A percentile compares a stretch with the other conserved stretches of the same genome.
phyloP scores from a whole-genome alignment of 2,329 filamentous ascomycete genomes.

The Alternaria dauci region DNA sequence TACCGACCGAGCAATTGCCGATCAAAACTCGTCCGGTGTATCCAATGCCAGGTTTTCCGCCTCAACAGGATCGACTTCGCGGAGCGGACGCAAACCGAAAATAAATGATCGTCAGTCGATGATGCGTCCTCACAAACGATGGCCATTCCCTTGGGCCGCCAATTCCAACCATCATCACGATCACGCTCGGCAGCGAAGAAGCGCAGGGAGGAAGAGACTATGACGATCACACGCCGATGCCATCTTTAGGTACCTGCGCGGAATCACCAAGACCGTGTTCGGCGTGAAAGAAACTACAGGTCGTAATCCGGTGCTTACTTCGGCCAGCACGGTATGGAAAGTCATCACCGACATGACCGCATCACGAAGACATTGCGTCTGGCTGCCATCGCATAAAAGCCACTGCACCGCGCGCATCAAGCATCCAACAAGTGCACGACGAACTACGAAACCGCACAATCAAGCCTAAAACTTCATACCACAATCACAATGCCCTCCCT shows the following conservation, averaged over 20 bases:
- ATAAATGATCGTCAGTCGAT: background rate
- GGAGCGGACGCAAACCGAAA: background rate
- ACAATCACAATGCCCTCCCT: background rate
- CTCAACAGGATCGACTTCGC: background rate
- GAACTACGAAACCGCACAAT: background rate
- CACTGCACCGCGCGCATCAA: background rate
- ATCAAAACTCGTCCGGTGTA: background rate
- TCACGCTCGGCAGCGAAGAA: background rate
- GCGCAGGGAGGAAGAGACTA: background rate
- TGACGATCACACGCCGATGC: background rate
- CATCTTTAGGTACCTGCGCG: background rate
- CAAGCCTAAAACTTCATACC: background rate
- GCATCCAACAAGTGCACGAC: background rate
- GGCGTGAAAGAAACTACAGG: background rate
- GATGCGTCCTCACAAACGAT: background rate
- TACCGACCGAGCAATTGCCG: background rate
- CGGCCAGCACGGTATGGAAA: background rate
- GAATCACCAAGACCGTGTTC: background rate
- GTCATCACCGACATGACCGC: background rate
- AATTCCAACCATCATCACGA: background rate
- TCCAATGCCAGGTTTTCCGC: background rate
- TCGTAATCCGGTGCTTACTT: constrained; percentile 1
- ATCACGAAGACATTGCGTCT: background rate
- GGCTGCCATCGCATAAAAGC: background rate
- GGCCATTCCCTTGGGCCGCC: background rate